These are phyloP conservation scores for Suillus paluster DNA, from an alignment of 768 basidiomycete genomes.

Conservation along the genomic window DNA sequence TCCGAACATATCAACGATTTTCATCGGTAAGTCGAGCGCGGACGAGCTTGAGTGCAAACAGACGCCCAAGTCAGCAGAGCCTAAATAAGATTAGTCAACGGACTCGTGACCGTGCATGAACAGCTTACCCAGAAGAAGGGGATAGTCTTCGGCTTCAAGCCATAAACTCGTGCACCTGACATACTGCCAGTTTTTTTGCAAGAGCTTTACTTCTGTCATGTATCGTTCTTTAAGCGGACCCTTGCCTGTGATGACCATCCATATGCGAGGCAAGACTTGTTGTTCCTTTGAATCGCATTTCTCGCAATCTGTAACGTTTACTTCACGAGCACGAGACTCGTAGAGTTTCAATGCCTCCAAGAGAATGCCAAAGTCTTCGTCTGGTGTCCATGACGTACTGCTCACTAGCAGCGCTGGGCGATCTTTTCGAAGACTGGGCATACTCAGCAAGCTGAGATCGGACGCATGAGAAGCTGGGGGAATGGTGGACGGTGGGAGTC, in stretches of 20 bases:
- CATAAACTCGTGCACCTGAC: constrained; percentile 84
- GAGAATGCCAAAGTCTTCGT: constrained; percentile 92
- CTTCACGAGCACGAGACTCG: constrained; percentile 55
- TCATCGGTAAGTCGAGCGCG: constrained; percentile 95
- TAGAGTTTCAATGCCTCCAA: constrained; percentile 75
- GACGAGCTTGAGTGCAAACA: constrained; percentile 92
- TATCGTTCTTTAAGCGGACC: constrained; percentile 78
- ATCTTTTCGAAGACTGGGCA: constrained; percentile 63
- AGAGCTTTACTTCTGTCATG: constrained; percentile 64
- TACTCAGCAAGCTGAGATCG: constrained; percentile 21
- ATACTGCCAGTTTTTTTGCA: constrained; percentile 72
- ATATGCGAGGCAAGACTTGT: constrained; percentile 65
- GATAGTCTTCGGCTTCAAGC: constrained; percentile 92
- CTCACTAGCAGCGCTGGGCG: constrained; percentile 88
- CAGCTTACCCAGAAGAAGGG: constrained; percentile 72
- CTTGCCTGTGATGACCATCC: constrained; percentile 90
- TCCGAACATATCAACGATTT: constrained; percentile 99
- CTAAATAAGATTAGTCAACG: constrained; percentile 40
- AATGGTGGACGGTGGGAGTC: constrained; percentile 24
- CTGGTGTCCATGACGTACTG: constrained; percentile 96
- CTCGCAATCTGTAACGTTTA: constrained; percentile 21
- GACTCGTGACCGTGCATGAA: not conserved
- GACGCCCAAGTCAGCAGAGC: constrained; percentile 90
- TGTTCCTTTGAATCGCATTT: constrained; percentile 15
- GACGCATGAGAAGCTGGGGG: constrained; percentile 36